Conservation (phyloP, 805 yeast genomes). For the Lipomyces yamanashiensis region DNA sequence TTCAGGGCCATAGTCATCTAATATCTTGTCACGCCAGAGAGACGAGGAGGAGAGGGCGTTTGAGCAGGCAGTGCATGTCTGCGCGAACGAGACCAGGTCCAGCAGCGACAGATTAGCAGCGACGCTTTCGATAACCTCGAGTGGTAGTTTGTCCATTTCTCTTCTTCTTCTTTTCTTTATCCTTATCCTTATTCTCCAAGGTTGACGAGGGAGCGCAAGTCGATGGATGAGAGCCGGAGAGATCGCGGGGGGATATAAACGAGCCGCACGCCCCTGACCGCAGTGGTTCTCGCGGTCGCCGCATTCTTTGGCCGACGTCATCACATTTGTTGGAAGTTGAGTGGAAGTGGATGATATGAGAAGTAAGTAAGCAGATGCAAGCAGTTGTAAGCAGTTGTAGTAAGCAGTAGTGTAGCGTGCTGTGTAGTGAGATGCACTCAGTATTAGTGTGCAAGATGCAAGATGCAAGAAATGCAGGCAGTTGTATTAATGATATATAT, state of each 20-base stretch:
- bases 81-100: conserved; percentile 9
- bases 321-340: not conserved
- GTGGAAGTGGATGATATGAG: not conserved
- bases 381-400: too few species aligned
- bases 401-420: not conserved
- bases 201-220: not conserved
- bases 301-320: not conserved
- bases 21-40: conserved; percentile 8
- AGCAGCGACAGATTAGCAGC: not conserved
- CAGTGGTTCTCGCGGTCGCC: not conserved
- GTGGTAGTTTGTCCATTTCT: not conserved
- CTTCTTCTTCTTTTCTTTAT: not conserved
- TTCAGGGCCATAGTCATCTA: conserved; percentile 14
- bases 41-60: not conserved
- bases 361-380: too few species aligned
- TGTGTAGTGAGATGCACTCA: not conserved
- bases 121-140: not conserved
- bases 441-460: not conserved
- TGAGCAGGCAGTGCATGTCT: not conserved
- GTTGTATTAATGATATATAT: not conserved
- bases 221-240: not conserved
- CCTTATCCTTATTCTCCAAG: too few species aligned
- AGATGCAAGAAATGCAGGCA: not conserved
- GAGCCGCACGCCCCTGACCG: not conserved
- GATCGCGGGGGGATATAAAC: not conserved